These are phyloP conservation scores for Tephrocybe sp. DNA, from an alignment of 768 basidiomycete species.

Conservation along the genomic window DNA sequence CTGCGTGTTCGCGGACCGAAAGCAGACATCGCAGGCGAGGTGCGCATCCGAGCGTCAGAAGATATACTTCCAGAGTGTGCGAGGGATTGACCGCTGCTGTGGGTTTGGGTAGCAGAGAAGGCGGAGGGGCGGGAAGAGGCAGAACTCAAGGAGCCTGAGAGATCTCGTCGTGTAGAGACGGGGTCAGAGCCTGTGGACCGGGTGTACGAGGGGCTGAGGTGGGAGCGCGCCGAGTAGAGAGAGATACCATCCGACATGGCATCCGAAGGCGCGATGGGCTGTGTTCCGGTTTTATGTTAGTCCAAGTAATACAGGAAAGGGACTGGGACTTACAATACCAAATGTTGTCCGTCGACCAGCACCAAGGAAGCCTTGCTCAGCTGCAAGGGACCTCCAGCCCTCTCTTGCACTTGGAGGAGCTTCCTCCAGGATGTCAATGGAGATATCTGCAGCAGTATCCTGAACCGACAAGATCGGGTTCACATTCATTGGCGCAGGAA, in stretches of 20 bases:
- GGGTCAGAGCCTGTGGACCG: conserved; percentile 57
- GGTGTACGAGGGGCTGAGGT: conserved; percentile 44
- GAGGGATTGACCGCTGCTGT: conserved; percentile 40
- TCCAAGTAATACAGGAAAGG: conserved; percentile 8
- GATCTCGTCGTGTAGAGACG: conserved; percentile 39
- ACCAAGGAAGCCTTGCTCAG: conserved; percentile 26
- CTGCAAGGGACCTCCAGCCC: conserved; percentile 59
- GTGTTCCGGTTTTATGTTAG: conserved; percentile 13
- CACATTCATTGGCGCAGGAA: neutral
- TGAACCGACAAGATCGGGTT: conserved; percentile 17
- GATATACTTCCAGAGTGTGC: conserved; percentile 54
- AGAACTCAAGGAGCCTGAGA: conserved; percentile 47
- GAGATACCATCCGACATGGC: conserved; percentile 64
- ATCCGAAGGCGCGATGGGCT: conserved; percentile 44
- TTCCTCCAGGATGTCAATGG: conserved; percentile 67
- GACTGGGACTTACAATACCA: conserved; percentile 51
- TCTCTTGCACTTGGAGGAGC: conserved; percentile 63
- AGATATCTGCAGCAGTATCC: conserved; percentile 34
- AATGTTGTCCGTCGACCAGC: conserved; percentile 45
- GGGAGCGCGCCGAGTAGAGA: conserved; percentile 62
- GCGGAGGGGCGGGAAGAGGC: conserved; percentile 55
- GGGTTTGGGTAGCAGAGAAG: conserved; percentile 35
- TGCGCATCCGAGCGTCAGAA: conserved; percentile 46
- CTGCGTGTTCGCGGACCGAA: conserved; percentile 35
- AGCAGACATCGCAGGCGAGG: conserved; percentile 51